These are phyloP conservation scores for Gentiana dahurica DNA, from an alignment of 257 asterid genomes.

Conservation along the genomic window DNA sequence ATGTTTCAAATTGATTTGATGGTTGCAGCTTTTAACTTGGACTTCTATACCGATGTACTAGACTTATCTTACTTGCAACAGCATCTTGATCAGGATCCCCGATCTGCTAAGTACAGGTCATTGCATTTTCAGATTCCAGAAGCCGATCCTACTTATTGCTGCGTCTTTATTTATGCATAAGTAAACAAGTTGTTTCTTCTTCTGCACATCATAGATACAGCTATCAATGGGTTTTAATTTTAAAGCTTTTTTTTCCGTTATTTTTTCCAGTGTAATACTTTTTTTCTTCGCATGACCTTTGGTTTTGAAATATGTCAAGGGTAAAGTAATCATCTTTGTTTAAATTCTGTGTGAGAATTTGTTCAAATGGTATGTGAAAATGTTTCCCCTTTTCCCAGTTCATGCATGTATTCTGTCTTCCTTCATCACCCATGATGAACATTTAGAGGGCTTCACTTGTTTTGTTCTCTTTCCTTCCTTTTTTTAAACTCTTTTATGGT, in stretches of 20 bases:
- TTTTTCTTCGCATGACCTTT: background rate
- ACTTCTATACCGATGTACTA: conserved; percentile 90
- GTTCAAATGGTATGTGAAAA: no score
- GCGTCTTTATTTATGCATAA: background rate
- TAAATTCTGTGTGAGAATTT: no score
- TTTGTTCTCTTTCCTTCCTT: no score
- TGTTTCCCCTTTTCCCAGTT: no score
- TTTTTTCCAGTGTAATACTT: background rate
- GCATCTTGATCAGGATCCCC: conserved; percentile 86
- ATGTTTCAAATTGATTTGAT: conserved; percentile 10
- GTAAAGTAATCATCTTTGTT: no score
- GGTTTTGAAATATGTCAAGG: background rate
- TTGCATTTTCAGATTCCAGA: background rate
- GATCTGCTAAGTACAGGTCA: conserved; percentile 75
- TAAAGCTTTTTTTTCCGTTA: background rate
- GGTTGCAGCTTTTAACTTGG: conserved; percentile 86
- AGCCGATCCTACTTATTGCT: background rate
- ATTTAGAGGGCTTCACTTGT: no score
- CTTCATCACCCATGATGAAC: no score
- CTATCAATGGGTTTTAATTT: background rate
- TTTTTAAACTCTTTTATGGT: no score
- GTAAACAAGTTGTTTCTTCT: background rate
- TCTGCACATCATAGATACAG: no score
- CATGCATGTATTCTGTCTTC: no score
- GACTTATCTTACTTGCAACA: conserved; percentile 78